Conservation (phyloP, 176 grass and related monocot species). For the Phyllostachys edulis region DNA sequence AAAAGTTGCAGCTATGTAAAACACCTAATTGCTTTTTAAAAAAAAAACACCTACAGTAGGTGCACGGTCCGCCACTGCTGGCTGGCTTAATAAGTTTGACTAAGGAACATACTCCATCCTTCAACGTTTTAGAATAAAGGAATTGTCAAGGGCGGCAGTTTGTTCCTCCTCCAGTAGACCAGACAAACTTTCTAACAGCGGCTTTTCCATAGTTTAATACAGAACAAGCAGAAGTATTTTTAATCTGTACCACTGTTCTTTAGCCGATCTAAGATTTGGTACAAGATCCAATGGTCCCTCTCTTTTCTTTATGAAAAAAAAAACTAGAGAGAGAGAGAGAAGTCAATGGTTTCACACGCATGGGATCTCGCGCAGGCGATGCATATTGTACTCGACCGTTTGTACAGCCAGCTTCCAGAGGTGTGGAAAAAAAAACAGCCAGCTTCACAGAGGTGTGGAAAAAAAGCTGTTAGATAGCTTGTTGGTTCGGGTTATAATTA, state of each 20-base stretch:
- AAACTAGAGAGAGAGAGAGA: neutral
- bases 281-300: neutral
- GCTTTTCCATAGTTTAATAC: slow-evolving; percentile 12
- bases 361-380: slow-evolving; percentile 35
- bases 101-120: neutral
- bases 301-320: neutral
- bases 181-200: slow-evolving; percentile 32
- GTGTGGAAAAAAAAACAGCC: too few species aligned
- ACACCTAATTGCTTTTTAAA: neutral
- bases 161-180: slow-evolving; percentile 21
- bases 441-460: too few species aligned
- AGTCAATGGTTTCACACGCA: slow-evolving; percentile 44
- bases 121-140: slow-evolving; percentile 17
- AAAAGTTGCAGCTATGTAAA: too few species aligned
- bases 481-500: too few species aligned
- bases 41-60: neutral
- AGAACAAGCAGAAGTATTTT: neutral
- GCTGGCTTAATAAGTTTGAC: slow-evolving; percentile 1
- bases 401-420: too few species aligned
- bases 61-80: neutral
- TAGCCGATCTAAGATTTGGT: slow-evolving; percentile 6
- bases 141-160: slow-evolving; percentile 39
- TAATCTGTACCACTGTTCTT: neutral
- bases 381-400: slow-evolving; percentile 28
- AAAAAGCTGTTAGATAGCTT: too few species aligned